Base-by-base conservation (phyloP, 1,284 basidiomycete genomes). In the Ganoderma leucocontextum region DNA sequence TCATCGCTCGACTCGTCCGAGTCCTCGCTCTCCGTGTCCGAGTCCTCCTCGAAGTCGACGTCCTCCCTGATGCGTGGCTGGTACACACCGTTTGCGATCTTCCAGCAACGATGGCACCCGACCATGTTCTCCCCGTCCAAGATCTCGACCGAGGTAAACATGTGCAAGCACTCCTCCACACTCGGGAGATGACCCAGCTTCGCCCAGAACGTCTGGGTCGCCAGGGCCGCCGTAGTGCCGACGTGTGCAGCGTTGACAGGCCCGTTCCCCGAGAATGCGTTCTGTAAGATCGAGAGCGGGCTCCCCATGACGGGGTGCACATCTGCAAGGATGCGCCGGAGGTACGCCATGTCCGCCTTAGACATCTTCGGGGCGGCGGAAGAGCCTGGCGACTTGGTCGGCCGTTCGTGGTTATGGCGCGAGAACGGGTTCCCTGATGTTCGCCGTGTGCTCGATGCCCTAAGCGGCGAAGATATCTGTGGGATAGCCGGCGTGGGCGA, bases 61-160 rank as follows among this genome's bases (percentile, higher is more conserved):
- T 77, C 78, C 58, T 80, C 78, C 13, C 75, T 67, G 69, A 75
- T 49, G 71, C 75, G 70, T 73, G 79, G 77, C 70, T 83, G 78
- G 75, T 87, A 85, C 65, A 84, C 74, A 12, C 91, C 91, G 74
- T 95, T 89, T 55, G 87, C 89, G 59, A 93, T 88, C 81, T 95
- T 95, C 96, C 96, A 98, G 81, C 96, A 98, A 66, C 92, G 87
- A 74, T 93, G 87, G 79, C 96, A 98, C 0, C 95, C 95, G 70
- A 98, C 97, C 82, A 91, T 93, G 75, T 98, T 98, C 73, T 97
- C 95, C 0, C 95, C 95, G 73, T 98, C 95, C 38, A 98, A 82
- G 8, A 95, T 88, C 77, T 98, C 96, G 25, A 97, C 95, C 4
- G 91, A 85, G 0, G 95, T 98, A 79, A 98, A 98, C 80, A 93